These are phyloP conservation scores for Meripilus lineatus DNA, from an alignment of 1,284 basidiomycete genomes.

Conservation along the genomic window DNA sequence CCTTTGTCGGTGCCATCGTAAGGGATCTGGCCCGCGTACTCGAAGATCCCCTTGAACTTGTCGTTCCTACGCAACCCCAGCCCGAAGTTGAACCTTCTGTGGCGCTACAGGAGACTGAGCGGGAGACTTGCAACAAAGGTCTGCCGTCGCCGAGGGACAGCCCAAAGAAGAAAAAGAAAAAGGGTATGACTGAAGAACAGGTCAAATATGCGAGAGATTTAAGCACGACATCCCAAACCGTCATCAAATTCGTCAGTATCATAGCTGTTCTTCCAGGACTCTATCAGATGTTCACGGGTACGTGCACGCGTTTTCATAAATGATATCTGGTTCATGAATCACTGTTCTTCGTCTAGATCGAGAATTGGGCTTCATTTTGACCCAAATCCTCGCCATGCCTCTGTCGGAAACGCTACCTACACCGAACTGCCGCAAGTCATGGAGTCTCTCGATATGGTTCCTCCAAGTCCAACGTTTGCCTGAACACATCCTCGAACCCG, in stretches of 20 bases:
- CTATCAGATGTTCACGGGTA: slow-evolving; percentile 58
- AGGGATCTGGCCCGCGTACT: slow-evolving; percentile 63
- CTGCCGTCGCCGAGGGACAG: slow-evolving; percentile 47
- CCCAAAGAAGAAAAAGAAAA: slow-evolving; percentile 51
- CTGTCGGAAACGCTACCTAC: slow-evolving; percentile 63
- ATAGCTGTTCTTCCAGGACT: slow-evolving; percentile 56
- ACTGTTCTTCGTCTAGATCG: slow-evolving; percentile 35
- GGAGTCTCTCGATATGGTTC: slow-evolving; percentile 67
- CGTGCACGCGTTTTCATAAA: slow-evolving; percentile 19
- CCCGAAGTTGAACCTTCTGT: slow-evolving; percentile 28
- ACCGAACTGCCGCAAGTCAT: slow-evolving; percentile 78
- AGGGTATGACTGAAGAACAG: slow-evolving; percentile 69
- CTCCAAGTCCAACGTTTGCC: slow-evolving; percentile 68
- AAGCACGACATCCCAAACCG: slow-evolving; percentile 63
- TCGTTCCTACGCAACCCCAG: slow-evolving; percentile 14
- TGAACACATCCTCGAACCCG: slow-evolving; percentile 47
- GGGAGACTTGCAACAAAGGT: slow-evolving; percentile 7
- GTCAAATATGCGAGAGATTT: slow-evolving; percentile 74
- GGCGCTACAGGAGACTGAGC: background rate
- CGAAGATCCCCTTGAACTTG: slow-evolving; percentile 43
- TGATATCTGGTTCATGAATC: slow-evolving; percentile 5
- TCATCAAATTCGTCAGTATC: slow-evolving; percentile 56
- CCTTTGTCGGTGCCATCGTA: slow-evolving; percentile 48
- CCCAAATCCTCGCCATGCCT: slow-evolving; percentile 63
- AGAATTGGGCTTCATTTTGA: slow-evolving; percentile 55